Evolutionary conservation across 768 basidiomycete genomes (phyloP).

Genomic region (Mycena filopes): DNA sequence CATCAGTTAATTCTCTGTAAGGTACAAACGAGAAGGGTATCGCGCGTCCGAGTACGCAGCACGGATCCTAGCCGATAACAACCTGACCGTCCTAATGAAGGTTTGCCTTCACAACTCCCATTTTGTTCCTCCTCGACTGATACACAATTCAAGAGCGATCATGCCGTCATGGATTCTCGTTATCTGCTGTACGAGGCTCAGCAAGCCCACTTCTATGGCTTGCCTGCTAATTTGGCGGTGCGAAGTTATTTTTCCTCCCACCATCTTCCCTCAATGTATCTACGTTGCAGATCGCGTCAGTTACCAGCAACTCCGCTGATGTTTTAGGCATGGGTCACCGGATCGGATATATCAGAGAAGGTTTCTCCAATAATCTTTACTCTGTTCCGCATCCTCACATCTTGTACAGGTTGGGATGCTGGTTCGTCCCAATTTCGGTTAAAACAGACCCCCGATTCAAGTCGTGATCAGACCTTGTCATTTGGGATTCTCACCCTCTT

Average conservation of each 20-base stretch:
- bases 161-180: slow-evolving; percentile 67
- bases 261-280: background rate
- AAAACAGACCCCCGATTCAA: background rate
- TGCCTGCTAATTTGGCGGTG: slow-evolving; percentile 61
- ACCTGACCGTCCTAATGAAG: slow-evolving; percentile 79
- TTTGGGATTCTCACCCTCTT: slow-evolving; percentile 87
- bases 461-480: slow-evolving; percentile 49
- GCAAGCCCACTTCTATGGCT: slow-evolving; percentile 72
- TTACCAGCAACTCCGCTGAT: slow-evolving; percentile 43
- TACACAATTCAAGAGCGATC: slow-evolving; percentile 53
- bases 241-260: background rate
- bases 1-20: no score
- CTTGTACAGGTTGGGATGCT: slow-evolving; percentile 74
- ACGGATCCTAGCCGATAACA: slow-evolving; percentile 71
- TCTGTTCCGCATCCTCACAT: no score
- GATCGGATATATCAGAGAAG: slow-evolving; percentile 41
- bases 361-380: no score
- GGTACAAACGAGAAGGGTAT: slow-evolving; percentile 61
- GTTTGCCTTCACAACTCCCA: slow-evolving; percentile 38
- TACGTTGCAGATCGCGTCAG: slow-evolving; percentile 49
- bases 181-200: slow-evolving; percentile 78
- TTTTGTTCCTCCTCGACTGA: background rate
- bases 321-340: slow-evolving; percentile 1
- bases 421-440: slow-evolving; percentile 38
- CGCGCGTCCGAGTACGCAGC: slow-evolving; percentile 79